Percentiles rank a stretch among this genome's conserved stretches.
Evolutionary conservation across 495 filamentous ascomycete genomes (phyloP).

Genomic region (Beverwykella pulmonaria): DNA sequence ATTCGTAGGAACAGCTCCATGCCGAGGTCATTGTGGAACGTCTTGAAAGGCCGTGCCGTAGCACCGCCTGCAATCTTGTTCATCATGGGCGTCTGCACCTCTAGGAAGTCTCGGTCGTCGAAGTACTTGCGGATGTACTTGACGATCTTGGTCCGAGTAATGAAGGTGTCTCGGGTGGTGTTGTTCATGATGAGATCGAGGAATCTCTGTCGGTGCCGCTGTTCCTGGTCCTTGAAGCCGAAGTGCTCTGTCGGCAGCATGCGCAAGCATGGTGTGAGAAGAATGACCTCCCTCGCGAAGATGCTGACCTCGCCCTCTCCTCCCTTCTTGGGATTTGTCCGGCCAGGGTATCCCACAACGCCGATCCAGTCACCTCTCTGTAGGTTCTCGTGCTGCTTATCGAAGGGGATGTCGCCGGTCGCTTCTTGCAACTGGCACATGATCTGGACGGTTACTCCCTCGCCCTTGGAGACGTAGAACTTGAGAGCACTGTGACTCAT

Average conservation of each 20-base stretch:
- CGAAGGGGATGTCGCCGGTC: constrained; percentile 67
- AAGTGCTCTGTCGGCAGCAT: constrained; percentile 90
- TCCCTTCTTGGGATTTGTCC: constrained; percentile 85
- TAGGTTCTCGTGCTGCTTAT: constrained; percentile 81
- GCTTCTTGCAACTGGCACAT: constrained; percentile 60
- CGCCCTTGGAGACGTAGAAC: constrained; percentile 89
- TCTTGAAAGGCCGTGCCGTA: constrained; percentile 92
- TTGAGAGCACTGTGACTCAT: constrained; percentile 64
- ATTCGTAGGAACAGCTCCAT: constrained; percentile 90
- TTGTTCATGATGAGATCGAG: constrained; percentile 96
- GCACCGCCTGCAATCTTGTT: constrained; percentile 93
- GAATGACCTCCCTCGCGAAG: constrained; percentile 81
- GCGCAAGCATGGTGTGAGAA: constrained; percentile 90
- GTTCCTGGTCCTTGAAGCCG: constrained; percentile 93
- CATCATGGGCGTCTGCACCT: constrained; percentile 99
- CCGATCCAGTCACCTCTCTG: constrained; percentile 89
- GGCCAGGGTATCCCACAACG: constrained; percentile 84
- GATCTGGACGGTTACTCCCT: constrained; percentile 84
- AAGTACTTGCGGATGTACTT: constrained; percentile 84
- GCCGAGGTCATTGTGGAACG: constrained; percentile 91
- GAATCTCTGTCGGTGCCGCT: constrained; percentile 86
- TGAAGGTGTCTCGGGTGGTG: constrained; percentile 73
- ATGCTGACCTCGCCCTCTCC: constrained; percentile 87
- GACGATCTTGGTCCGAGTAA: constrained; percentile 81
- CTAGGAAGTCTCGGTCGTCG: constrained; percentile 79